Evolutionary conservation across 345 rosid genomes (phyloP), one percentile per base, ranked within the genome.

Genomic region (Populus deltoides): DNA sequence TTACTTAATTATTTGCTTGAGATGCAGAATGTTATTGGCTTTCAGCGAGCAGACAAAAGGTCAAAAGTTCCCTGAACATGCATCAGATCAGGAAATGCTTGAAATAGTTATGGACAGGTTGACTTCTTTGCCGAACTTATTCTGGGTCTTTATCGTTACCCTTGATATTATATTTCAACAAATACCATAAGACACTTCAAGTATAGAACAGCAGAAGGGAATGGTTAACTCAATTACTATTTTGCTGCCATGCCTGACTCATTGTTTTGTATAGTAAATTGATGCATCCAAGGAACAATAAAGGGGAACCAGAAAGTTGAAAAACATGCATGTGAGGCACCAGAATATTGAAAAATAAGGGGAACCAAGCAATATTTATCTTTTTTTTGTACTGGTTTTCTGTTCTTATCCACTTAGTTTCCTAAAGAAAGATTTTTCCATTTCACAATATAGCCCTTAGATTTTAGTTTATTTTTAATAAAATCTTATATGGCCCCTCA

Each of bases 1-100:
- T 72, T 66, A 36, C 31, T 24, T 79, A 43, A 67, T 59, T 73
- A 67, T 81, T 79, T 79, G 36, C 66, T 71, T 86, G 77, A 25
- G 66, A 69, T 80, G 84, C 90, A 95, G 99, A 85, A 95, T 95
- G 99, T 88, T 95, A 80, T 84, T 86, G 85, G 84, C 93, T 80
- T 95, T 95, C 75, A 85, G 90, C 22, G 97, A 95, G 90, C 97
- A 95, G 87, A 85, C 93, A 35, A 89, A 87, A 74, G 91, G 91
- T 72, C 86, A 90, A 85, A 86, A 88, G 79, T 73, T 91, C 57
- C 90, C 93, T 17, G 91, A 88, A 82, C 84, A 91, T 81, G 93
- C 97, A 69, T 87, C 99, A 68, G 98, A 95, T 53, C 94, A 92
- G 84, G 83, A 90, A 83, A 90, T 95, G 98, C 96, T 95, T 83